Conservation (phyloP, 108 stramenopile genomes). For the Ochromonas danica region DNA sequence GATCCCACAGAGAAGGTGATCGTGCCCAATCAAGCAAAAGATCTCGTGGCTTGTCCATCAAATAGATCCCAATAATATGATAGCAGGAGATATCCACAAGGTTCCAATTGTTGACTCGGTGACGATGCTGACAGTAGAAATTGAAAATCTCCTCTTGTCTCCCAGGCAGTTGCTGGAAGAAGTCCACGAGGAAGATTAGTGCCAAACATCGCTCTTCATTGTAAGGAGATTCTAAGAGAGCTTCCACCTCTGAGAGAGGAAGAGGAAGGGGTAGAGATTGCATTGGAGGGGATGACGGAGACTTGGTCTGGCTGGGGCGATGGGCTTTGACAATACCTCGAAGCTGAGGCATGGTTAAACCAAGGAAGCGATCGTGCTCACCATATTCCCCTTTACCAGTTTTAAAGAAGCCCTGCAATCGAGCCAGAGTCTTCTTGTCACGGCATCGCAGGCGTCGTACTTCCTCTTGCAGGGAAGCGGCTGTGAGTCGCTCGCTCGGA, state of each 20-base stretch:
- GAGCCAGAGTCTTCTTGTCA: too few relatives aligned
- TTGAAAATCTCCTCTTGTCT: neutral
- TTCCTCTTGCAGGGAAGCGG: too few relatives aligned
- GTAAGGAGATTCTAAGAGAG: neutral
- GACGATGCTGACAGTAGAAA: neutral
- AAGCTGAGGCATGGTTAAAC: neutral
- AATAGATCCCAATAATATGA: neutral
- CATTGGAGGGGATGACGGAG: too few relatives aligned
- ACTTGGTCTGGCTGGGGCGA: too few relatives aligned
- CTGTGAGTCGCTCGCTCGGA: too few relatives aligned
- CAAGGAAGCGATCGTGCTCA: slow-evolving; percentile 6
- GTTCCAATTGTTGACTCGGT: slow-evolving; percentile 12
- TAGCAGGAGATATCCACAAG: neutral
- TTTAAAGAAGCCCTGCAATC: too few relatives aligned
- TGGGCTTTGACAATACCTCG: neutral
- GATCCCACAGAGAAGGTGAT: neutral
- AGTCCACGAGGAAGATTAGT: neutral
- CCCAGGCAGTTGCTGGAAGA: neutral
- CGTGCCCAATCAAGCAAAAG: neutral
- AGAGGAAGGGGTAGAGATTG: too few relatives aligned
- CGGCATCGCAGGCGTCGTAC: too few relatives aligned
- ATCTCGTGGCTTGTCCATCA: neutral
- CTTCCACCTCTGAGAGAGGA: neutral
- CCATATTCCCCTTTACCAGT: neutral
- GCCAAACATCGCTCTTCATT: slow-evolving; percentile 15